Percentiles rank a stretch among this genome's conserved stretches.
Evolutionary conservation across 1,139 yeast species (phyloP).

Genomic region (Meyerozyma elateridarum): DNA sequence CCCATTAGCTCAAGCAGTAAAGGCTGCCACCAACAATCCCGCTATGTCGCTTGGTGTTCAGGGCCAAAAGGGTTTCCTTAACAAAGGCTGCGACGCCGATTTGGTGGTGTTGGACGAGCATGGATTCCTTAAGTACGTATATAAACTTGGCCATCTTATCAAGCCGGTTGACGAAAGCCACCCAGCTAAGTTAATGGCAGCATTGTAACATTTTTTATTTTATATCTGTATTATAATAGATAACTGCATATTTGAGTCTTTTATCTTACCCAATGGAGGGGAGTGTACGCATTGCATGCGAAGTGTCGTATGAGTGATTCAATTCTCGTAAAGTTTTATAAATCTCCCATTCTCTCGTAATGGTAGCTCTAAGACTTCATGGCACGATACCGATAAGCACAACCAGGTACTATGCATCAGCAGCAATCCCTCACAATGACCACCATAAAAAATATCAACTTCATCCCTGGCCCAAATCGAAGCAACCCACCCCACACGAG

Average conservation of each 20-base stretch:
- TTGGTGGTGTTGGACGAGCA: slow-evolving; percentile 43
- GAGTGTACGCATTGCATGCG: too few relatives aligned
- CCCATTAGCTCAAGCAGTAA: slow-evolving; percentile 49
- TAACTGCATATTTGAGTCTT: too few relatives aligned
- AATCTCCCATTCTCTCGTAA: neutral
- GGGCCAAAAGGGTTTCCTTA: slow-evolving; percentile 47
- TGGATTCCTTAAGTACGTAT: slow-evolving; percentile 47
- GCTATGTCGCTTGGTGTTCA: slow-evolving; percentile 45
- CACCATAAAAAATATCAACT: slow-evolving; percentile 22
- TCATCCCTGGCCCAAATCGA: slow-evolving; percentile 53
- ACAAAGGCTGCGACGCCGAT: slow-evolving; percentile 57
- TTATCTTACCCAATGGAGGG: too few relatives aligned
- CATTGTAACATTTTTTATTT: slow-evolving; percentile 10
- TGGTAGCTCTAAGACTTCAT: neutral
- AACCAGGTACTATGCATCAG: slow-evolving; percentile 14
- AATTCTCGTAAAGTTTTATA: too few relatives aligned
- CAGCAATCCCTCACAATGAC: slow-evolving; percentile 12
- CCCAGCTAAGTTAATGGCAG: slow-evolving; percentile 19
- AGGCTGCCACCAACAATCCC: slow-evolving; percentile 55
- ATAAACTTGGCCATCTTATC: slow-evolving; percentile 38
- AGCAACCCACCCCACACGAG: slow-evolving; percentile 72
- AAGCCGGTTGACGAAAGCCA: slow-evolving; percentile 17
- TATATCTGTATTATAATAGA: too few relatives aligned
- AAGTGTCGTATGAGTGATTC: too few relatives aligned
- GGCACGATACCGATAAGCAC: neutral